phyloP scores from a whole-genome alignment of 2,329 filamentous ascomycete genomes.

The Hymenoscyphus infarciens region DNA sequence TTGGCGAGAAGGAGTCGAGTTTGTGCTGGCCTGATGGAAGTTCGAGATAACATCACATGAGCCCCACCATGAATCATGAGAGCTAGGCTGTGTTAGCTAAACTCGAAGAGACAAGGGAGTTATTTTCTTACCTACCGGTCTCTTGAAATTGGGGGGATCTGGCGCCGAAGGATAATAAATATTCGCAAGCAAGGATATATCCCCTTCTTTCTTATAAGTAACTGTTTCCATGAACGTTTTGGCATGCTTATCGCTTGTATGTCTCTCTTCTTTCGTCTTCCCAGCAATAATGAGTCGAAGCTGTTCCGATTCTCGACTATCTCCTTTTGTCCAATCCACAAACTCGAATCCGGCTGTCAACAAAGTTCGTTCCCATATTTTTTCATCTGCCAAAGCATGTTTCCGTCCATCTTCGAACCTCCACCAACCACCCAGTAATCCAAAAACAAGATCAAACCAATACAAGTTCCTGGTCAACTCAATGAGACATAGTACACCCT shows the following conservation, averaged over 20 bases:
- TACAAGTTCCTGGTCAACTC: constrained; percentile 22
- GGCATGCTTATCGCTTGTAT: no score
- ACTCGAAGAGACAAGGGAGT: not conserved
- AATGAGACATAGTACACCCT: constrained; percentile 20
- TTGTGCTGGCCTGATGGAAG: constrained; percentile 39
- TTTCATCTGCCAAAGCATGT: constrained; percentile 14
- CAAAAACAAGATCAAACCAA: constrained; percentile 28
- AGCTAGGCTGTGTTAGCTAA: constrained; percentile 27
- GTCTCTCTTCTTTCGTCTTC: no score
- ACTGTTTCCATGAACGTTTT: no score
- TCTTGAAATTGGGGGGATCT: not conserved
- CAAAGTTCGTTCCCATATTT: constrained; percentile 11
- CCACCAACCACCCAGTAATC: constrained; percentile 29
- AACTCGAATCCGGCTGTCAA: not conserved
- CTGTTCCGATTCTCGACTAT: not conserved
- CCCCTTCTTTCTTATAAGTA: no score
- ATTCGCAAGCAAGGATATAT: not conserved
- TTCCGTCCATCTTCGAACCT: constrained; percentile 21
- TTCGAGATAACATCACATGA: constrained; percentile 40
- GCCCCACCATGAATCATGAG: constrained; percentile 46
- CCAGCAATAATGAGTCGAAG: not conserved
- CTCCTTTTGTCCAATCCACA: not conserved
- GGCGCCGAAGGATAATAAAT: constrained; percentile 33
- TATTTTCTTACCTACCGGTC: constrained; percentile 14
- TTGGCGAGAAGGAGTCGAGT: constrained; percentile 37